A percentile compares a stretch with the other conserved stretches of the same genome.
These are phyloP conservation scores for Didymella keratinophila DNA, from an alignment of 2,329 filamentous ascomycete genomes.

Conservation along the genomic window DNA sequence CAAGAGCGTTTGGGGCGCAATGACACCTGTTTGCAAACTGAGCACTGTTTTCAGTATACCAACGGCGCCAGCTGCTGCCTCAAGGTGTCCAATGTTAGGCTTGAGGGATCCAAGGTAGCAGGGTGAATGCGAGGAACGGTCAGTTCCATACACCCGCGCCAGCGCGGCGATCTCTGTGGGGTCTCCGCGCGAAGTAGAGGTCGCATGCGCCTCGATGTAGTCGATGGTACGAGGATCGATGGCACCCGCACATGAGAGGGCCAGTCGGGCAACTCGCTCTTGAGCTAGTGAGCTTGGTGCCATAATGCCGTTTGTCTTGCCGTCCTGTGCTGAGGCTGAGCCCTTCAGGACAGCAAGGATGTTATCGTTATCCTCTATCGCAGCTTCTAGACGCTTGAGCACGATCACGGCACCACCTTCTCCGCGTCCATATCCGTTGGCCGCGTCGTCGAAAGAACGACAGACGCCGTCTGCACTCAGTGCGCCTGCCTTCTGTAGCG, in stretches of 20 bases:
- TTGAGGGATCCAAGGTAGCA: constrained; percentile 44
- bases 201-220: constrained; percentile 59
- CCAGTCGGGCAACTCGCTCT: constrained; percentile 20
- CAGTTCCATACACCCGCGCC: constrained; percentile 28
- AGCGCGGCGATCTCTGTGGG: constrained; percentile 39
- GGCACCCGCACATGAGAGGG: constrained; percentile 46
- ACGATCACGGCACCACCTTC: constrained; percentile 60
- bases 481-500: constrained; percentile 53
- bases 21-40: constrained; percentile 39
- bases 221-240: constrained; percentile 39
- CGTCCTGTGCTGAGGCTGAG: constrained; percentile 38
- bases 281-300: constrained; percentile 57
- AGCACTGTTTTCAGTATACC: constrained; percentile 40
- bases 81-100: constrained; percentile 44
- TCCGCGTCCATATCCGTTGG: constrained; percentile 70
- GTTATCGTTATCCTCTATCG: constrained; percentile 48
- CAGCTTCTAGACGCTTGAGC: constrained; percentile 54
- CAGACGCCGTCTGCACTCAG: constrained; percentile 53
- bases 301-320: constrained; percentile 35
- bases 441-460: constrained; percentile 58
- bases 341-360: constrained; percentile 44
- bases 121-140: constrained; percentile 13
- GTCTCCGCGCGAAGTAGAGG: constrained; percentile 64
- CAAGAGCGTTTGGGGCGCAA: constrained; percentile 38
- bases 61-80: constrained; percentile 21